These are phyloP conservation scores for Ambrosia hybrid DNA, from an alignment of 140 eudicot genomes.

Conservation along the genomic window DNA sequence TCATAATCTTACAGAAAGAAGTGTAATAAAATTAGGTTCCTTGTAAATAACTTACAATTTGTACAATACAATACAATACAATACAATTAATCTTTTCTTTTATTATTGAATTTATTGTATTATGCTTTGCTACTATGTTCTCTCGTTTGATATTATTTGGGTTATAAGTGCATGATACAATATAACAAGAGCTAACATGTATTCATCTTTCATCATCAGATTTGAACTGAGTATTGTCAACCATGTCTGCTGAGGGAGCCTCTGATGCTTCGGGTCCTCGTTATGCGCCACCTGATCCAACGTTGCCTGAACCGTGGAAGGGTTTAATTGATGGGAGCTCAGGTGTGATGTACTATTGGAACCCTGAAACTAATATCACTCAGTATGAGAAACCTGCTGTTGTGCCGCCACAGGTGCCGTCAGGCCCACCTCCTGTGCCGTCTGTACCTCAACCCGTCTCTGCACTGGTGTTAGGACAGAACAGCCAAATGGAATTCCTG, in stretches of 20 bases:
- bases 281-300: constrained; percentile 94
- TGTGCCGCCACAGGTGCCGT: constrained; percentile 59
- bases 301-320: constrained; percentile 94
- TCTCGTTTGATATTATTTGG: not conserved
- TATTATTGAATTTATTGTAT: no score
- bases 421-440: constrained; percentile 62
- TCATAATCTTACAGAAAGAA: no score
- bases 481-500: constrained; percentile 49
- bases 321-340: constrained; percentile 91
- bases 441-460: constrained; percentile 53
- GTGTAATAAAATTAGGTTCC: no score
- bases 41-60: no score
- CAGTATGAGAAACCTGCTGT: constrained; percentile 86
- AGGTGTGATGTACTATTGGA: constrained; percentile 84
- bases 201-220: constrained; percentile 13
- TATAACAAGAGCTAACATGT: not conserved
- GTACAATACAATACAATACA: no score
- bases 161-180: no score
- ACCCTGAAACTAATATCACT: constrained; percentile 91
- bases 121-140: not conserved
- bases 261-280: constrained; percentile 71
- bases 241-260: constrained; percentile 83
- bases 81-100: no score
- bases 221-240: constrained; percentile 11
- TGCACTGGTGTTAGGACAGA: constrained; percentile 35